Evolutionary conservation across 2,329 filamentous ascomycete species (phyloP), one percentile per base, ranked within the genome.

Genomic region (Seiridium cupressi): DNA sequence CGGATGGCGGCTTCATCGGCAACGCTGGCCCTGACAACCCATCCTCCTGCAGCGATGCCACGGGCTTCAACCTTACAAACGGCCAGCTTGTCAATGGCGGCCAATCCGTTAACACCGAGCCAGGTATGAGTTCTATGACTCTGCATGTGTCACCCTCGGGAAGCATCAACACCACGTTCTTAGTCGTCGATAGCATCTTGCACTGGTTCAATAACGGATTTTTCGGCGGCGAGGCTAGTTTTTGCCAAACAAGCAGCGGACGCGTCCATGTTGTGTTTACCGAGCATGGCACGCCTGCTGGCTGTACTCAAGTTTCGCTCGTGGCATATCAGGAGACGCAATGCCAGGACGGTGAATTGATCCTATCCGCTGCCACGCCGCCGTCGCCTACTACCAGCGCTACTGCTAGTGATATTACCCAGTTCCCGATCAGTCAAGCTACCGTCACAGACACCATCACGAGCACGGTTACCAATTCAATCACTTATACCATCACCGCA

Each of bases 381-480:
- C 18, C 49, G n/a, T 26, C 47, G 5, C n/a, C 31, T 11, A 35
- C 48, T 38, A 1, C 48, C 2, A 7, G 31, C 32, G 13, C 49
- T 31, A 6, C 44, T 44, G 9, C 36, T 31, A 48, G 56, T n/a
- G 10, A 5, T 31, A 13, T 35, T n/a, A 13, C 34, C 26, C 26
- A 35, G 44, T 26, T 8, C 31, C 4, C 36, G 8, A 7, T 40
- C 26, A 31, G 38, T 7, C 44, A 10, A 1, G 55, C 40, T 3
- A 63, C 57, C 40, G 66, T 64, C 4, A 54, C 40, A 13, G 55
- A 32, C 34, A 62, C 40, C 11, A 55, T 70, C 55, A 70, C 65
- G 1, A 64, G 59, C 44, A 71, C 70, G 4, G 51, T 70, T 7
- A 63, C 67, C 32, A 65, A 65, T n/a, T 60, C 62, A 34, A 55